phyloP scores from a whole-genome alignment of 2,329 filamentous ascomycete genomes.

The Pseudogymnoascus sp. region DNA sequence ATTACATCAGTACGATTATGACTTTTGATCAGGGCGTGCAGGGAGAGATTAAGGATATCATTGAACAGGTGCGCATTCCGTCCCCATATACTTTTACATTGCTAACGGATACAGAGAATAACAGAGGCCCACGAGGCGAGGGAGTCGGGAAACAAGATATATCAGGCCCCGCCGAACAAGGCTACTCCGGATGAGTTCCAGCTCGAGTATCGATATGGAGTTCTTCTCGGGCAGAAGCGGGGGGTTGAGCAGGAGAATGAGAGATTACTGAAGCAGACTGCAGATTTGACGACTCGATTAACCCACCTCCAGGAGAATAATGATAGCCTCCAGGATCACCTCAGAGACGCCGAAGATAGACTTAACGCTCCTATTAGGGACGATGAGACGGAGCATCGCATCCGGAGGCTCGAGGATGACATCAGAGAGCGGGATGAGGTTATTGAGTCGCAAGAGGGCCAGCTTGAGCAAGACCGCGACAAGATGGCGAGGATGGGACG shows the following conservation, averaged over 20 bases:
- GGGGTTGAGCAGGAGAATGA: conserved; percentile 45
- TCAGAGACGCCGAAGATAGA: conserved; percentile 25
- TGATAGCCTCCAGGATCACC: conserved; percentile 45
- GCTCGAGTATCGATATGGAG: conserved; percentile 40
- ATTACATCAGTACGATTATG: conserved; percentile 42
- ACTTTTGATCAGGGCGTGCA: conserved; percentile 36
- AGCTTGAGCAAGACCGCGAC: conserved; percentile 45
- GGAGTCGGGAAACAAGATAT: background rate
- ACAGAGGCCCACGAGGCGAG: conserved; percentile 7
- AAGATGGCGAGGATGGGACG: conserved; percentile 36
- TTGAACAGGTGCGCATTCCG: conserved; percentile 16
- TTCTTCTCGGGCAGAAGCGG: conserved; percentile 13
- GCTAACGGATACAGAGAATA: background rate
- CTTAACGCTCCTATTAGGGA: conserved; percentile 43
- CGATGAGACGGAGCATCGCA: conserved; percentile 41
- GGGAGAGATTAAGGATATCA: conserved; percentile 29
- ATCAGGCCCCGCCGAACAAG: conserved; percentile 1
- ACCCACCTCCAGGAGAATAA: conserved; percentile 53
- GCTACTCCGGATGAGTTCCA: conserved; percentile 26
- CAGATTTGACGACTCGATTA: conserved; percentile 50
- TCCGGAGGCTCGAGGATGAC: conserved; percentile 46
- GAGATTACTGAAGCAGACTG: conserved; percentile 46
- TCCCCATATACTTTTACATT: background rate
- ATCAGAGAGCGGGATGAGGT: conserved; percentile 61
- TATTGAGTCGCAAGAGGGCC: conserved; percentile 61